These are phyloP conservation scores for Amniculicola lignicola DNA, from an alignment of 495 filamentous ascomycete genomes.

Conservation along the genomic window DNA sequence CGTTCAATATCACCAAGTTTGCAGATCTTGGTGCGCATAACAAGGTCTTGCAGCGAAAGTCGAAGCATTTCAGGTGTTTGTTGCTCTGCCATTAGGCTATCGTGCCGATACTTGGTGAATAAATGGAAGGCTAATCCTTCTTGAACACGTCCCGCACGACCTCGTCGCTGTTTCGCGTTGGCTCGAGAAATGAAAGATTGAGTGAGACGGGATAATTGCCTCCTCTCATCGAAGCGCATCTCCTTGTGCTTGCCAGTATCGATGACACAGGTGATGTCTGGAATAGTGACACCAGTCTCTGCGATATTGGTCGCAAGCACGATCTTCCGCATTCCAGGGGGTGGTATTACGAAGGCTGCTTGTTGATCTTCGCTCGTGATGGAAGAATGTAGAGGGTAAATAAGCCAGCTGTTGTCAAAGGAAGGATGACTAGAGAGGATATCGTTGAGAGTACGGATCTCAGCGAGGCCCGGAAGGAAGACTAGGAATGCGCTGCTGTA, in stretches of 20 bases:
- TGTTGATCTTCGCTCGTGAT: slow-evolving; percentile 97
- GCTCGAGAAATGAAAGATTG: slow-evolving; percentile 92
- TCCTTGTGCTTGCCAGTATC: slow-evolving; percentile 95
- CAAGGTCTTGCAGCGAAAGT: slow-evolving; percentile 87
- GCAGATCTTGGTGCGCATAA: slow-evolving; percentile 95
- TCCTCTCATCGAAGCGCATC: slow-evolving; percentile 90
- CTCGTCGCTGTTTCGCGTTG: slow-evolving; percentile 90
- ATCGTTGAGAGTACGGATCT: slow-evolving; percentile 85
- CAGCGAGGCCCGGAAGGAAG: slow-evolving; percentile 92
- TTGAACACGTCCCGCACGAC: slow-evolving; percentile 93
- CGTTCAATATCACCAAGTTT: slow-evolving; percentile 88
- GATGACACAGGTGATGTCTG: slow-evolving; percentile 91
- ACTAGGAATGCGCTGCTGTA: slow-evolving; percentile 89
- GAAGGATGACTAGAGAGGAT: slow-evolving; percentile 66
- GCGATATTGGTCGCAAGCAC: slow-evolving; percentile 96
- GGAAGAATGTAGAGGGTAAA: slow-evolving; percentile 86
- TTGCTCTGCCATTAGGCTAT: slow-evolving; percentile 75
- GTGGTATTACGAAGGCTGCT: slow-evolving; percentile 80
- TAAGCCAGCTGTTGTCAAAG: slow-evolving; percentile 69
- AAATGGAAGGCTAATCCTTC: slow-evolving; percentile 92
- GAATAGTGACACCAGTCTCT: slow-evolving; percentile 95
- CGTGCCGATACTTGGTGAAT: slow-evolving; percentile 84
- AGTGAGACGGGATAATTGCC: slow-evolving; percentile 83
- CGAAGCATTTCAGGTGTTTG: slow-evolving; percentile 95
- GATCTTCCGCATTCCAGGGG: slow-evolving; percentile 77